Base-by-base conservation (phyloP, 2,329 filamentous ascomycete species). In the Fonsecaea pugnacius region DNA sequence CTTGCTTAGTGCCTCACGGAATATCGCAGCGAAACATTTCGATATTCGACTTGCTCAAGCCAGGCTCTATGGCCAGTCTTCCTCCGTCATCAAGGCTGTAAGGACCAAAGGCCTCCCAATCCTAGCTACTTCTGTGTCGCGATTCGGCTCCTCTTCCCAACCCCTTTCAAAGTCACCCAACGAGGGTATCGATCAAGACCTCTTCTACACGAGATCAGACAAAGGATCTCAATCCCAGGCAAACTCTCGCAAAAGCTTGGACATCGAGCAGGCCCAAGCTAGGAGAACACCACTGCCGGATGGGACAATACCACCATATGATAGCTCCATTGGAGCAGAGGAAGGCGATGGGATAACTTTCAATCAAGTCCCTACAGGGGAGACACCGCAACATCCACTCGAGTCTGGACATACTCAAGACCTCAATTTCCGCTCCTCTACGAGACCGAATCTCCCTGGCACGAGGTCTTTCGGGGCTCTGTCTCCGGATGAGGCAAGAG, bases 1-100 rank as follows among this genome's bases (percentile, higher is more conserved):
- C 66, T 82, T 93, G 69, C 82, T 89, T 75, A 87, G 84, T 80
- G 90, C 87, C 74, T 89, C 89, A 57, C 85, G 87, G 65, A 85
- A 85, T 36, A 83, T 93, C 66, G 89, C 88, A 72, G 81, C 77
- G 76, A 85, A 87, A 74, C 87, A 89, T 73, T 75, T 87, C 62
- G 78, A 78, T 48, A 81, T 89, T 55, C 85, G 86, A 24, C 79
- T 82, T 60, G 82, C 83, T 60, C 87, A 90, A 74, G 78, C 88
- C 70, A 84, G 89, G 73, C 75, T 86, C 54, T 89, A 85, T 75
- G 86, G 79, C 56, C 82, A 84, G 69, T 90, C 88, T 0, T 90
- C 88, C 2, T 85, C 84, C 33, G 75, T 91, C 54, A 85, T 86
- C 32, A 87, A 85, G 73, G 84, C 84, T 14, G 79, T 89, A 62